Evolutionary conservation across 1,284 basidiomycete genomes (phyloP).

Genomic region (Cryptococcus amylolentus): DNA sequence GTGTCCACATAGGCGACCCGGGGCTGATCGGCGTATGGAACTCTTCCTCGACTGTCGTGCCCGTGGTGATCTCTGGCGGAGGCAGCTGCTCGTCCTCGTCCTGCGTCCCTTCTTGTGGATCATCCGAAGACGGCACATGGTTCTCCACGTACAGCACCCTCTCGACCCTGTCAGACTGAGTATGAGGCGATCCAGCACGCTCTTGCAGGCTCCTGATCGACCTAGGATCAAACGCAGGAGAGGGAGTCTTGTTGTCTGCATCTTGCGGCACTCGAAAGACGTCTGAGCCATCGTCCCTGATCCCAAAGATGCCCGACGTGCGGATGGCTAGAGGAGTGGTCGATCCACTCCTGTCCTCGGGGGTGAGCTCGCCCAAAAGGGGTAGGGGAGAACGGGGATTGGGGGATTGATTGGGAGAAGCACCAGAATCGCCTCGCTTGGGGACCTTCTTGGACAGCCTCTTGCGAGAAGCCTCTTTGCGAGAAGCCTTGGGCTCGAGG

Average conservation of each 20-base stretch:
- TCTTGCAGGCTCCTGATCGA: slow-evolving; percentile 3
- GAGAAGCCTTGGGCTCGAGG: neutral
- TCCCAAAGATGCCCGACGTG: slow-evolving; percentile 30
- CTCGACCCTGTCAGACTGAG: slow-evolving; percentile 9
- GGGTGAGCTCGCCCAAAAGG: neutral
- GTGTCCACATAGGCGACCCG: too few species aligned
- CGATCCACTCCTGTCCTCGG: slow-evolving; percentile 1
- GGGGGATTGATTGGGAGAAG: slow-evolving; percentile 2
- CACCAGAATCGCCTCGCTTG: neutral
- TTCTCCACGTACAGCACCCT: slow-evolving; percentile 25
- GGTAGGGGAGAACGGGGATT: neutral
- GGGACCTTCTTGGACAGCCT: slow-evolving; percentile 7
- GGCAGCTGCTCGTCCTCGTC: too few species aligned
- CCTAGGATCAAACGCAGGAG: neutral
- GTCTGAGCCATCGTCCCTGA: slow-evolving; percentile 34
- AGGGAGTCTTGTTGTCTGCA: neutral
- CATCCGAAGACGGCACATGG: slow-evolving; percentile 1
- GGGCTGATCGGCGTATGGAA: too few species aligned
- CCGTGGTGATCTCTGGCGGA: too few species aligned
- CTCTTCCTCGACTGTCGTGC: too few species aligned
- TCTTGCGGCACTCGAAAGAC: slow-evolving; percentile 1
- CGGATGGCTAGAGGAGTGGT: slow-evolving; percentile 17
- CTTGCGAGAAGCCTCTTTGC: neutral
- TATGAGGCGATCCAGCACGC: slow-evolving; percentile 10
- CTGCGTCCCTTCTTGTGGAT: too few species aligned